Conservation (phyloP, 2,329 filamentous ascomycete genomes). For the Botrytis elliptica region DNA sequence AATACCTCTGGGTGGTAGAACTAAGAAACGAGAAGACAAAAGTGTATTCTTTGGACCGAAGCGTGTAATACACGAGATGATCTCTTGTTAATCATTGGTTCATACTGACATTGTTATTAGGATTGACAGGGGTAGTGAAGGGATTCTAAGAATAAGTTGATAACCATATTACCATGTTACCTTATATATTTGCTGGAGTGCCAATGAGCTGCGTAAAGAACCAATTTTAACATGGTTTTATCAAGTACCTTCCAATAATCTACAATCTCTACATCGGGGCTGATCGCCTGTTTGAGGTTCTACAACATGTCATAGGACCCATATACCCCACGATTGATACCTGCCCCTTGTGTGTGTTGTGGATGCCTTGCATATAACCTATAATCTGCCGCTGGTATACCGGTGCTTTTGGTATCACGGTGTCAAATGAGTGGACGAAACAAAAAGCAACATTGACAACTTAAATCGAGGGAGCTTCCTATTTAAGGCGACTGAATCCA, state of each 20-base stretch:
- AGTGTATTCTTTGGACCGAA: neutral
- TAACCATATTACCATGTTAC: neutral
- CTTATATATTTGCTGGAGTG: neutral
- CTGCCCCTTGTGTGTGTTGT: neutral
- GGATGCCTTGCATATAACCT: conserved; percentile 1
- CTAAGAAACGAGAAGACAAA: neutral
- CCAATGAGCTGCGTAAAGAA: neutral
- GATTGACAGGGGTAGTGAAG: conserved; percentile 7
- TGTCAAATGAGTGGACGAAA: neutral
- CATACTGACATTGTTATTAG: neutral
- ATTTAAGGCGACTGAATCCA: neutral
- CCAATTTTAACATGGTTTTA: neutral
- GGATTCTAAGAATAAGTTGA: neutral
- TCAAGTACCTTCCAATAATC: conserved; percentile 5
- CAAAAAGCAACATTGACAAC: neutral
- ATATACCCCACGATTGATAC: conserved; percentile 11
- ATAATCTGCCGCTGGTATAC: neutral
- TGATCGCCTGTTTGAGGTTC: conserved; percentile 3
- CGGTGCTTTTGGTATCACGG: conserved; percentile 7
- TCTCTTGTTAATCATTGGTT: conserved; percentile 1
- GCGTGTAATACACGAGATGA: conserved; percentile 8
- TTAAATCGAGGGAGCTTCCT: conserved; percentile 1
- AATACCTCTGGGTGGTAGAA: neutral
- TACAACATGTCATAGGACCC: conserved; percentile 13
- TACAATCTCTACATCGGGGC: neutral